Evolutionary conservation across 2,329 filamentous ascomycete species (phyloP).

Genomic region (Pseudocercospora vitis): DNA sequence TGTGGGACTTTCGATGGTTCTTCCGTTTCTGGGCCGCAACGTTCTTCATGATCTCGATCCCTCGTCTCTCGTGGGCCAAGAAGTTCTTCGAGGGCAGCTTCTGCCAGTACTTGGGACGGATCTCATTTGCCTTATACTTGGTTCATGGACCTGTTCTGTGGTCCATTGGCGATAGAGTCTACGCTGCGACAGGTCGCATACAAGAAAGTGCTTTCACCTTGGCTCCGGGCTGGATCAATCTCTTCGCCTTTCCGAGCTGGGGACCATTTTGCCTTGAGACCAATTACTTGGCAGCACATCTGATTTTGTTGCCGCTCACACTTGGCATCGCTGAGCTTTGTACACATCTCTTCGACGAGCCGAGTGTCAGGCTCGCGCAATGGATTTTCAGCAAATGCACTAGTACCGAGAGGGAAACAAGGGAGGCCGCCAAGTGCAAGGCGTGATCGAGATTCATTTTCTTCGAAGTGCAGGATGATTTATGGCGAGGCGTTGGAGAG

Average conservation of each 20-base stretch:
- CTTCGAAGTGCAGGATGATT: too few relatives aligned
- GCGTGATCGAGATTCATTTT: too few relatives aligned
- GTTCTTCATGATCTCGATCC: conserved; percentile 56
- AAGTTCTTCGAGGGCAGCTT: conserved; percentile 58
- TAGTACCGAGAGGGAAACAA: too few relatives aligned
- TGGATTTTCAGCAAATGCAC: conserved; percentile 6
- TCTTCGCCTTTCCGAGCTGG: conserved; percentile 9
- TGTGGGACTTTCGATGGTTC: conserved; percentile 33
- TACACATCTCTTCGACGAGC: conserved; percentile 10
- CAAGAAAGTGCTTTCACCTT: background rate
- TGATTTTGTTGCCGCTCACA: conserved; percentile 13
- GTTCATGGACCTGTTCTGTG: conserved; percentile 63
- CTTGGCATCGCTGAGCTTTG: conserved; percentile 9
- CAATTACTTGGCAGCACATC: conserved; percentile 12
- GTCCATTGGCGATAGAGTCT: conserved; percentile 62
- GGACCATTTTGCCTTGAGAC: conserved; percentile 6
- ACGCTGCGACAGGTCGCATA: conserved; percentile 46
- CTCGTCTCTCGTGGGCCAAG: conserved; percentile 58
- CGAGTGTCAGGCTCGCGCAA: conserved; percentile 13
- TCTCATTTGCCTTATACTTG: conserved; percentile 63
- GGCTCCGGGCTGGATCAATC: conserved; percentile 11
- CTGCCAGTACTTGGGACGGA: conserved; percentile 61
- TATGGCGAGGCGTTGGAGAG: too few relatives aligned
- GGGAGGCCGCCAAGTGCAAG: too few relatives aligned
- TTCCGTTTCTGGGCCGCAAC: conserved; percentile 48